phyloP scores from a whole-genome alignment of 2,329 filamentous ascomycete genomes.

The Blastomyces parvus region DNA sequence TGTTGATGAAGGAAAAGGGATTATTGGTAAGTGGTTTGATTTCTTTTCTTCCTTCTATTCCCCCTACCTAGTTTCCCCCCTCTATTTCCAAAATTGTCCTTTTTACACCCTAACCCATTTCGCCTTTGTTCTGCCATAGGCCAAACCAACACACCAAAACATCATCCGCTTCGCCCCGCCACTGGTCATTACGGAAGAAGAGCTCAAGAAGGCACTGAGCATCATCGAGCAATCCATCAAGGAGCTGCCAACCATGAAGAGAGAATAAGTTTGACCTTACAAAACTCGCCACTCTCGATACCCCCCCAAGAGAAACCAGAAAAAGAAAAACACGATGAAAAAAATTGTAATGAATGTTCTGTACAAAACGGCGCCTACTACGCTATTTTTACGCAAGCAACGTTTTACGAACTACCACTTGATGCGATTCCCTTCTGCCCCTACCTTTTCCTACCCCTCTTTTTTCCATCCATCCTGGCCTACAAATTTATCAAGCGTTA shows the following conservation, averaged over 20 bases:
- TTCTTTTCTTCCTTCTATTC: neutral
- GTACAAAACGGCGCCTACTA: neutral
- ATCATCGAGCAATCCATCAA: constrained; percentile 75
- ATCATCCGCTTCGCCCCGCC: constrained; percentile 98
- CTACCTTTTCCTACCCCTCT: neutral
- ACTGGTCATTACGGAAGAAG: constrained; percentile 80
- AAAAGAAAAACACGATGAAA: neutral
- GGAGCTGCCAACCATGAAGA: constrained; percentile 61
- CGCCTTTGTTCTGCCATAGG: constrained; percentile 46
- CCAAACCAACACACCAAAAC: constrained; percentile 96
- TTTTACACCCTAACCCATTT: neutral
- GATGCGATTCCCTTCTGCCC: neutral
- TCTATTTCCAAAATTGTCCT: neutral
- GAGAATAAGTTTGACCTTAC: constrained; percentile 45
- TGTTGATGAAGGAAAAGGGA: constrained; percentile 92
- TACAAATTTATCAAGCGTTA: neutral
- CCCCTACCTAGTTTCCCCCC: neutral
- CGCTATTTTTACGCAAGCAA: neutral
- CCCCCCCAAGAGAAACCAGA: constrained; percentile 34
- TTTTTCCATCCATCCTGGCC: neutral
- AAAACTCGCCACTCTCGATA: constrained; percentile 52
- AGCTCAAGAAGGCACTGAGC: constrained; percentile 65
- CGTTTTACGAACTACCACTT: neutral
- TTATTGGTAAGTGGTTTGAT: constrained; percentile 57
- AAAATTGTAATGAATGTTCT: neutral